Evolutionary conservation across 768 basidiomycete genomes (phyloP).

Genomic region (Amanita rimosa): DNA sequence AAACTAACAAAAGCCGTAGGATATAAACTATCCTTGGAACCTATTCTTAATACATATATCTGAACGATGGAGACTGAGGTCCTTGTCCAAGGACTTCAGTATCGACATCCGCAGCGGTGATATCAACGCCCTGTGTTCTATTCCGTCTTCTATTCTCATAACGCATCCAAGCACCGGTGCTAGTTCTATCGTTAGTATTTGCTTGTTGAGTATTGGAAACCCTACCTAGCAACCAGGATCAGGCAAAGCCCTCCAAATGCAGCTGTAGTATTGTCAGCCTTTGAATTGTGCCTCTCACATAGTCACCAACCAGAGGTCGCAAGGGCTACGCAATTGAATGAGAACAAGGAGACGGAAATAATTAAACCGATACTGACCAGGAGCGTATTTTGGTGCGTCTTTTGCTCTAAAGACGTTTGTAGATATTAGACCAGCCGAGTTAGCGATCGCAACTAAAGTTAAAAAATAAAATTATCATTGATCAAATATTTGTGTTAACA

Average conservation of each 20-base stretch:
- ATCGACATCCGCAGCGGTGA: slow-evolving; percentile 31
- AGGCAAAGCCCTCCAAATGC: slow-evolving; percentile 36
- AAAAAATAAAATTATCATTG: not conserved
- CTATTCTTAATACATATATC: slow-evolving; percentile 32
- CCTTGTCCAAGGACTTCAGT: slow-evolving; percentile 33
- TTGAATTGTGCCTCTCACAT: not conserved
- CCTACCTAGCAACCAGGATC: slow-evolving; percentile 27
- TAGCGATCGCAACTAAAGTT: slow-evolving; percentile 31
- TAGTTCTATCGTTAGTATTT: slow-evolving; percentile 5
- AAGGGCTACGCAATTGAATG: slow-evolving; percentile 18
- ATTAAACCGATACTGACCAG: slow-evolving; percentile 16
- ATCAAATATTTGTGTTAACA: not conserved
- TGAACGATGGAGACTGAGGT: slow-evolving; percentile 28
- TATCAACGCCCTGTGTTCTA: slow-evolving; percentile 24
- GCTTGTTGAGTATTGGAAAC: not conserved
- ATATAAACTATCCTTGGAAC: not conserved
- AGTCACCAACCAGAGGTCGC: slow-evolving; percentile 27
- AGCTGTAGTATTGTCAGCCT: slow-evolving; percentile 16
- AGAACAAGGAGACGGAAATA: not conserved
- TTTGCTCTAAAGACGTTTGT: slow-evolving; percentile 40
- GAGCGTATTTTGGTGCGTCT: slow-evolving; percentile 39
- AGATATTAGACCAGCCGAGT: slow-evolving; percentile 36
- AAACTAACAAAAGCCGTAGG: slow-evolving; percentile 4
- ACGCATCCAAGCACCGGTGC: slow-evolving; percentile 38
- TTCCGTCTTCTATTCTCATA: slow-evolving; percentile 34